Evolutionary conservation across 1,284 basidiomycete genomes (phyloP).

Genomic region (Melampsora abietis-canadensis): DNA sequence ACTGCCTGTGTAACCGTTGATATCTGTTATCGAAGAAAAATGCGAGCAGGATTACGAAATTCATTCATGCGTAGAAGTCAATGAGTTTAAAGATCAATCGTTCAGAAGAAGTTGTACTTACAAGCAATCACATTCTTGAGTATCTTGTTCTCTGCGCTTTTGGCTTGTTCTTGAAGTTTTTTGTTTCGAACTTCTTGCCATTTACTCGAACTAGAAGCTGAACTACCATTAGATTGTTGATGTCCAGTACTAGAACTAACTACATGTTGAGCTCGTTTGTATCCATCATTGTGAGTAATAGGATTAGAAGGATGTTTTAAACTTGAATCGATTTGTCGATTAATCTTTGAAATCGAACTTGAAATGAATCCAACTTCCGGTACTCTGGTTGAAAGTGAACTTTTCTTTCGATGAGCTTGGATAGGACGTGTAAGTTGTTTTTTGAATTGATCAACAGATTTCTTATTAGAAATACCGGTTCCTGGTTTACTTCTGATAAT

Average conservation of each 20-base stretch:
- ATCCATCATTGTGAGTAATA: constrained; percentile 22
- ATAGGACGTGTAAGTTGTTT: not conserved
- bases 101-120: not conserved
- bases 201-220: no score
- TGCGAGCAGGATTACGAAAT: no score
- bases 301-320: constrained; percentile 30
- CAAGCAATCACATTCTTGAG: constrained; percentile 25
- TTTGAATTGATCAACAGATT: not conserved
- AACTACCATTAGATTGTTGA: no score
- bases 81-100: no score
- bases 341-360: constrained; percentile 7
- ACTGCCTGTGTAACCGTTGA: constrained; percentile 41
- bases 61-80: no score
- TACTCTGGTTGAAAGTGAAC: constrained; percentile 1
- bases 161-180: constrained; percentile 10
- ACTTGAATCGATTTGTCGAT: constrained; percentile 15
- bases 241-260: no score
- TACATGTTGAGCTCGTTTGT: constrained; percentile 5
- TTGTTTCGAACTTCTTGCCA: no score
- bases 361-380: constrained; percentile 33
- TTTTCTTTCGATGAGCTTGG: not conserved
- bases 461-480: not conserved
- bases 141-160: constrained; percentile 26
- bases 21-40: constrained; percentile 20
- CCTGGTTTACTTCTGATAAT: constrained; percentile 20